Conservation (phyloP, 108 stramenopile genomes). For the Fragilariopsis cylindrus region DNA sequence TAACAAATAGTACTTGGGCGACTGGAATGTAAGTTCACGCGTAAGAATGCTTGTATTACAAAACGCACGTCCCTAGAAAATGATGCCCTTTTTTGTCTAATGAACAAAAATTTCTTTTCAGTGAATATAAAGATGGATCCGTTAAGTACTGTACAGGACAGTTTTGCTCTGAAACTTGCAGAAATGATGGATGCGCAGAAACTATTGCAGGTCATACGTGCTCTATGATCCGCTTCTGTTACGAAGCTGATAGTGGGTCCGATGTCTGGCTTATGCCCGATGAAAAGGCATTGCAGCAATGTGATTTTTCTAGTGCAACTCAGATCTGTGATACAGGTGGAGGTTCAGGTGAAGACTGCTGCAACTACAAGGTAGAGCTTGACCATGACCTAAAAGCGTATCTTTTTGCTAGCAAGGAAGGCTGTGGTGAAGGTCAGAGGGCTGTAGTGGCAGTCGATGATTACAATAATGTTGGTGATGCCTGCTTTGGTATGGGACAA, state of each 20-base stretch:
- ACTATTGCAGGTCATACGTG: neutral
- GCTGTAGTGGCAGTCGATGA: neutral
- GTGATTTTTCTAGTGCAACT: slow-evolving; percentile 4
- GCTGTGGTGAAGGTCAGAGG: neutral
- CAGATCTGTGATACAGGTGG: neutral
- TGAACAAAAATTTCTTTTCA: neutral
- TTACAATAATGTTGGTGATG: neutral
- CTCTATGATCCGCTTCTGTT: slow-evolving; percentile 6
- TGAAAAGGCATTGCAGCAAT: neutral
- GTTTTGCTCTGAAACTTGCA: neutral
- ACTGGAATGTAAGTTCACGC: neutral
- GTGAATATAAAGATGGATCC: no score
- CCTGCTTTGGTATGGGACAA: neutral
- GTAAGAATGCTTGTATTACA: neutral
- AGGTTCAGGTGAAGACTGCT: neutral
- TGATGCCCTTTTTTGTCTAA: no score
- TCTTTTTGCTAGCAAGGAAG: neutral
- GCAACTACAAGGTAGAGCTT: neutral
- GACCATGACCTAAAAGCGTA: neutral
- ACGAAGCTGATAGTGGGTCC: neutral
- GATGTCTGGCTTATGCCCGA: neutral
- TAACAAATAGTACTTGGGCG: slow-evolving; percentile 3
- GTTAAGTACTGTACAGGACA: no score
- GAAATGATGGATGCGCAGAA: neutral
- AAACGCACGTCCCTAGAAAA: no score